These are phyloP conservation scores for Cyamopsis tetragonoloba DNA, from an alignment of 306 rosid species.

Conservation along the genomic window DNA sequence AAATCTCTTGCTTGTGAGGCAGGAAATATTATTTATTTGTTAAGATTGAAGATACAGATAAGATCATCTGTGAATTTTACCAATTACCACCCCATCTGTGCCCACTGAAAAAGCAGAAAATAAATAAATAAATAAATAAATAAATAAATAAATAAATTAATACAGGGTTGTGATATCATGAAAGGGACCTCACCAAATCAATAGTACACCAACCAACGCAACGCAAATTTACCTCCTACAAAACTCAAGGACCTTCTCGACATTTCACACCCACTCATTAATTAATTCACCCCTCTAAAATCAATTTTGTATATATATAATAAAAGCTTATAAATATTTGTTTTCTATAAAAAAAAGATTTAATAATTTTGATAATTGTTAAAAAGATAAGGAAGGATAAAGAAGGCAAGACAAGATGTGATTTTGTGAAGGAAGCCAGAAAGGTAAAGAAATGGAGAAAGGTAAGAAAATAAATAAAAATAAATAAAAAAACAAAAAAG, in stretches of 20 bases:
- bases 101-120: background rate
- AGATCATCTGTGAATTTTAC: background rate
- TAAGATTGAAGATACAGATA: background rate
- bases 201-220: slow-evolving; percentile 14
- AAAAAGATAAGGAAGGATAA: background rate
- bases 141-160: too few species aligned
- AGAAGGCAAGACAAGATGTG: slow-evolving; percentile 27
- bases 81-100: slow-evolving; percentile 3
- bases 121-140: too few species aligned
- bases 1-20: background rate
- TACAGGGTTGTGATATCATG: slow-evolving; percentile 11
- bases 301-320: too few species aligned
- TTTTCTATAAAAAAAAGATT: too few species aligned
- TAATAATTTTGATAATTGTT: too few species aligned
- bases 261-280: background rate
- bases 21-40: background rate
- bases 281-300: background rate
- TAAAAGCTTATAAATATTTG: too few species aligned
- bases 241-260: background rate
- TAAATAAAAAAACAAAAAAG: background rate
- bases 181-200: slow-evolving; percentile 28
- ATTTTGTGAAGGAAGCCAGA: slow-evolving; percentile 22
- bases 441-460: slow-evolving; percentile 40
- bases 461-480: background rate
- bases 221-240: background rate